Percentiles rank a stretch among this genome's conserved stretches.
Evolutionary conservation across 495 filamentous ascomycete genomes (phyloP).

Genomic region (Darksidea phi): DNA sequence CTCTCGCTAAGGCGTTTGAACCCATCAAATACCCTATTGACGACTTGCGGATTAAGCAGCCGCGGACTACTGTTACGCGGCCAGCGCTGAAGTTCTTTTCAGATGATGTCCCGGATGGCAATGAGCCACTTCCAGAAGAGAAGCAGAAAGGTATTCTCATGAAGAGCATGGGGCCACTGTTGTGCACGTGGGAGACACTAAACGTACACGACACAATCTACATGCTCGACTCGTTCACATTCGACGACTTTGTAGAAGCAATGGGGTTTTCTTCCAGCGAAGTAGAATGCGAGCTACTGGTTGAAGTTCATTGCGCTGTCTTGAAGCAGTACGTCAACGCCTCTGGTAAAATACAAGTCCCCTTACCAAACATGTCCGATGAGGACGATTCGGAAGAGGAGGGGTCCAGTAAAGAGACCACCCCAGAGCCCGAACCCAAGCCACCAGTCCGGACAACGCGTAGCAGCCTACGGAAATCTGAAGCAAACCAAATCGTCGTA

Average conservation of each 20-base stretch:
- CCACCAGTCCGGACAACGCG: conserved; percentile 65
- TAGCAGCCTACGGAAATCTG: conserved; percentile 78
- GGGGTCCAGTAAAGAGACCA: conserved; percentile 18
- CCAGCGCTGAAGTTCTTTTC: conserved; percentile 78
- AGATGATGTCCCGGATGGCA: conserved; percentile 48
- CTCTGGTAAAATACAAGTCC: conserved; percentile 73
- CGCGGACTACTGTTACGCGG: conserved; percentile 58
- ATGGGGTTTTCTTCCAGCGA: conserved; percentile 76
- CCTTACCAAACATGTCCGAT: conserved; percentile 70
- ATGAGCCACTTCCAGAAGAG: conserved; percentile 36
- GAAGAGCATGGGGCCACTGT: conserved; percentile 72
- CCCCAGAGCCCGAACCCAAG: conserved; percentile 58
- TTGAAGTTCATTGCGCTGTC: conserved; percentile 87
- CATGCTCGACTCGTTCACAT: conserved; percentile 91
- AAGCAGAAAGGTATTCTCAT: conserved; percentile 65
- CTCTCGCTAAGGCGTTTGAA: conserved; percentile 76
- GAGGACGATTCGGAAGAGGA: conserved; percentile 55
- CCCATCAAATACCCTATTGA: conserved; percentile 93
- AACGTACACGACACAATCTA: conserved; percentile 95
- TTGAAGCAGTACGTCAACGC: conserved; percentile 82
- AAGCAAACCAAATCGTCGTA: conserved; percentile 54
- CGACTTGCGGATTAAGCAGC: conserved; percentile 74
- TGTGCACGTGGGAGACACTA: conserved; percentile 93
- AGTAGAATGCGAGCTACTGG: conserved; percentile 79
- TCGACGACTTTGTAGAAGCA: conserved; percentile 92